Evolutionary conservation across 148 eudicot species (phyloP).

Genomic region (Fagopyrum esculentum): DNA sequence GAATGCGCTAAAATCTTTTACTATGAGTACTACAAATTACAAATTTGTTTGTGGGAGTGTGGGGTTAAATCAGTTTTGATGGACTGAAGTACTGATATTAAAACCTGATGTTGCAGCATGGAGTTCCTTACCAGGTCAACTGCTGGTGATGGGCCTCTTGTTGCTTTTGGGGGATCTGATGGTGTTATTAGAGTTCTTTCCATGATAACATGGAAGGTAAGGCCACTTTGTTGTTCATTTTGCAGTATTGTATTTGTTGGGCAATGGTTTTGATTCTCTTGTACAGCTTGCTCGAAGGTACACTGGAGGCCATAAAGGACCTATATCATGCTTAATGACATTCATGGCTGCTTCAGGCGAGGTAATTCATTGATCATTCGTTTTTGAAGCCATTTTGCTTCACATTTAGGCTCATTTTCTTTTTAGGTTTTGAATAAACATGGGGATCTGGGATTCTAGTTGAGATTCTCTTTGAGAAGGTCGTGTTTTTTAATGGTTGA

Average conservation of each 20-base stretch:
- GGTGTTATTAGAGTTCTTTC: constrained; percentile 97
- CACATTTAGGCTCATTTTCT: background rate
- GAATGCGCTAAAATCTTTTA: background rate
- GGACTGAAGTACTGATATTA: constrained; percentile 5
- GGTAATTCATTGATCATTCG: constrained; percentile 31
- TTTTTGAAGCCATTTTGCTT: background rate
- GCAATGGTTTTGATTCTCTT: constrained; percentile 16
- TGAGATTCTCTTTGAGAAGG: background rate
- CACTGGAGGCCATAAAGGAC: constrained; percentile 96
- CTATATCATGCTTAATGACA: constrained; percentile 87
- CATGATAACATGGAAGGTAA: constrained; percentile 96
- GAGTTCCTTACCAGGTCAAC: constrained; percentile 74
- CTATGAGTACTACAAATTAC: background rate
- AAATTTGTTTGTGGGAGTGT: background rate
- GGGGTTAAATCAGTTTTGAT: background rate
- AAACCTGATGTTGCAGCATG: constrained; percentile 59
- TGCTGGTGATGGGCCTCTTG: constrained; percentile 81
- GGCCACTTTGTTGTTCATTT: constrained; percentile 11
- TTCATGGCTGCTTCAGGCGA: constrained; percentile 90
- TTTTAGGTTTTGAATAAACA: background rate
- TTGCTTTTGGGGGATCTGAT: constrained; percentile 98
- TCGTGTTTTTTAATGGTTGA: background rate
- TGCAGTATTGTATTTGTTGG: constrained; percentile 13
- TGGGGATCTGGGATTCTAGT: background rate
- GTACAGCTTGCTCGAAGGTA: constrained; percentile 93